Evolutionary conservation across 768 basidiomycete species (phyloP).

Genomic region (Lactifluus pinguis): DNA sequence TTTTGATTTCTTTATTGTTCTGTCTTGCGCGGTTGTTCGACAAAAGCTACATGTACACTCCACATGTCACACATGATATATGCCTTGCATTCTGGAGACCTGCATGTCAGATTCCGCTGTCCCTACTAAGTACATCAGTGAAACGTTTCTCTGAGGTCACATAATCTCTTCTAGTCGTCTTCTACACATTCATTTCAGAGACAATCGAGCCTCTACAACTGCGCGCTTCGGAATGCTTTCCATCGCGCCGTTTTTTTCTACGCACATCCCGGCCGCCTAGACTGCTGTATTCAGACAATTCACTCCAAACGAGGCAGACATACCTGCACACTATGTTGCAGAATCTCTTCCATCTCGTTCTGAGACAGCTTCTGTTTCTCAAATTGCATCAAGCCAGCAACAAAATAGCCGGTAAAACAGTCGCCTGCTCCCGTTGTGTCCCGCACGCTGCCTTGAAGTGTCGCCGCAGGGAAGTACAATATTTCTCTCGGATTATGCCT

Average conservation of each 20-base stretch:
- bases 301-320: constrained; percentile 8
- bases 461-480: constrained; percentile 38
- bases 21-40: constrained; percentile 12
- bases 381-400: constrained; percentile 43
- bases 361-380: constrained; percentile 19
- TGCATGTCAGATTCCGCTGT: neutral
- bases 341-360: constrained; percentile 27
- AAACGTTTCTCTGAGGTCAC: neutral
- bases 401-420: constrained; percentile 54
- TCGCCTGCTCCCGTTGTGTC: constrained; percentile 63
- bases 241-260: constrained; percentile 47
- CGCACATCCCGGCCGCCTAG: constrained; percentile 55
- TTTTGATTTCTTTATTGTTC: constrained; percentile 27
- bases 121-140: neutral
- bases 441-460: constrained; percentile 28
- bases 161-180: neutral
- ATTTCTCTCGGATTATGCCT: constrained; percentile 26
- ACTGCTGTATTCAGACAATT: neutral
- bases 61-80: constrained; percentile 26
- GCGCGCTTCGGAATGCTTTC: constrained; percentile 42
- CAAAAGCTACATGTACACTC: constrained; percentile 34
- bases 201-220: constrained; percentile 29
- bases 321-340: constrained; percentile 38
- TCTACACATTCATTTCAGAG: neutral
- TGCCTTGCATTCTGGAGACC: constrained; percentile 18